Evolutionary conservation across 192 early-diverging fungal species (phyloP).

Genomic region (Umbelopsis sp.): DNA sequence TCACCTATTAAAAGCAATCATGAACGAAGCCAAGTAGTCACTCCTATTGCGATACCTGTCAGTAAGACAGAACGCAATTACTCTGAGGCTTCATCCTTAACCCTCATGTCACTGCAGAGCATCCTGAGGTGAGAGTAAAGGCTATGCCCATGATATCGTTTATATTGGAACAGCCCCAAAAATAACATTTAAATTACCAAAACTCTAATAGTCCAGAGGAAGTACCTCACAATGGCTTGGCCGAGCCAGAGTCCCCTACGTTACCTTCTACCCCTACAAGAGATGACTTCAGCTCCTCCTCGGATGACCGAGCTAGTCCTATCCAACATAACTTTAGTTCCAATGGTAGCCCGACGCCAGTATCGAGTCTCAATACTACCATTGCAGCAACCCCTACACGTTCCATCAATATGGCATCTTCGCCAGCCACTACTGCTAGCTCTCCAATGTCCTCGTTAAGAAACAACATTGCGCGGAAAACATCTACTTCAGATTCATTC

Average conservation of each 20-base stretch:
- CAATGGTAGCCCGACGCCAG: constrained; percentile 8
- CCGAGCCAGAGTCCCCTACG: constrained; percentile 6
- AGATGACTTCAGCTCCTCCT: constrained; percentile 6
- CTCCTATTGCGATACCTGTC: constrained; percentile 13
- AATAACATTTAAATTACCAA: no score
- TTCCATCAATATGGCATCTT: not conserved
- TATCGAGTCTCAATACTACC: constrained; percentile 7
- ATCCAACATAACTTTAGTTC: constrained; percentile 8
- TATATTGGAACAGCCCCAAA: no score
- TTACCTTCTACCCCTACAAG: constrained; percentile 11
- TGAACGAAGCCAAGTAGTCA: not conserved
- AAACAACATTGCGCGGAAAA: not conserved
- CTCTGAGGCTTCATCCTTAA: constrained; percentile 4
- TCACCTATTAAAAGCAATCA: not conserved
- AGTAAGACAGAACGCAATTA: constrained; percentile 13
- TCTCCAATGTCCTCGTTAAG: not conserved
- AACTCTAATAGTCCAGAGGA: not conserved
- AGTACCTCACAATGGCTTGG: constrained; percentile 8
- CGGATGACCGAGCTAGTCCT: constrained; percentile 11
- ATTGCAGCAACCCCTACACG: constrained; percentile 5
- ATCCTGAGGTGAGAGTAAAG: constrained; percentile 1
- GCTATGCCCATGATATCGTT: not conserved
- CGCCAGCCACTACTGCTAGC: not conserved
- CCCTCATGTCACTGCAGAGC: constrained; percentile 18
- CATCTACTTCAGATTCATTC: constrained; percentile 13